These are phyloP conservation scores for Diutina rugosa DNA, from an alignment of 1,139 yeast species.

Conservation along the genomic window DNA sequence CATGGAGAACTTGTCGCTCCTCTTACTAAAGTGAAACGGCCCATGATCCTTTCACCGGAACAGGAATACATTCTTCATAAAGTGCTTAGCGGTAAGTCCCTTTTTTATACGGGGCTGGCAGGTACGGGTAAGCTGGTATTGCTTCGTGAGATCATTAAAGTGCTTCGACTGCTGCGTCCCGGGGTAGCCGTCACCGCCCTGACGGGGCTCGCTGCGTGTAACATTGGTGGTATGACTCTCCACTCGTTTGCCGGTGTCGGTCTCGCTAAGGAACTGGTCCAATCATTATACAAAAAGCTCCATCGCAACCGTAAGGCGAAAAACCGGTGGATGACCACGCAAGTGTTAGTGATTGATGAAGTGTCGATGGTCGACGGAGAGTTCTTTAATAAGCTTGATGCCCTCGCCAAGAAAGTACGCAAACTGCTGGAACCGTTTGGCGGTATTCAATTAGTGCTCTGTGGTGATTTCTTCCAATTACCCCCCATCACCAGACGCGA, in stretches of 20 bases:
- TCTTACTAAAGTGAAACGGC: slow-evolving; percentile 5
- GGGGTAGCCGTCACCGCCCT: slow-evolving; percentile 82
- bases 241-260: slow-evolving; percentile 66
- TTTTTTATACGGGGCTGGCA: slow-evolving; percentile 86
- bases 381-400: slow-evolving; percentile 57
- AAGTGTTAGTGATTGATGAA: slow-evolving; percentile 72
- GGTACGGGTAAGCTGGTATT: slow-evolving; percentile 91
- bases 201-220: slow-evolving; percentile 87
- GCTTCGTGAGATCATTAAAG: slow-evolving; percentile 54
- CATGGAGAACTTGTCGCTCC: background rate
- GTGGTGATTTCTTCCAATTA: slow-evolving; percentile 86
- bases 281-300: slow-evolving; percentile 27
- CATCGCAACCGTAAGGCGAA: slow-evolving; percentile 38
- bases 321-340: slow-evolving; percentile 48
- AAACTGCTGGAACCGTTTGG: slow-evolving; percentile 57
- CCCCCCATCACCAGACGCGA: slow-evolving; percentile 59
- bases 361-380: slow-evolving; percentile 80
- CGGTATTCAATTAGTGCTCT: slow-evolving; percentile 71
- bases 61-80: slow-evolving; percentile 20
- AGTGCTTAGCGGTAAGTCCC: slow-evolving; percentile 4
- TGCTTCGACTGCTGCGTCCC: slow-evolving; percentile 34
- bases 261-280: slow-evolving; percentile 17
- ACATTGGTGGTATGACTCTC: slow-evolving; percentile 76
- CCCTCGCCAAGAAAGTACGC: slow-evolving; percentile 46
- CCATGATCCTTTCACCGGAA: slow-evolving; percentile 26